Conservation (phyloP, 805 yeast genomes). For the Wickerhamomyces pijperi region DNA sequence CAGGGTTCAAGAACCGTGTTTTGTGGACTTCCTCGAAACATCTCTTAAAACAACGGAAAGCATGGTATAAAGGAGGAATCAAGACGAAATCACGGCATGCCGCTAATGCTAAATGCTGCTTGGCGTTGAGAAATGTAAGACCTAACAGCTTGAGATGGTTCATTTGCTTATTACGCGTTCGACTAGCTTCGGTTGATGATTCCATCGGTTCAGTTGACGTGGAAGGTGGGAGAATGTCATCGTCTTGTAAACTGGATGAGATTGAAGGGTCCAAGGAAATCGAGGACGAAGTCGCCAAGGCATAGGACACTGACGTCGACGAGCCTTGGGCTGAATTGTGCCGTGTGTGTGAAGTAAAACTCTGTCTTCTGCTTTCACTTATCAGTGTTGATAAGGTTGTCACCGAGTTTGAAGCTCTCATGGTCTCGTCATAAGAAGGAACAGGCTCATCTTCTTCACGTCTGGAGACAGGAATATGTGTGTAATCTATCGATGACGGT, state of each 20-base stretch:
- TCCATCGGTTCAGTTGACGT: background rate
- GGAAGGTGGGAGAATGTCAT: background rate
- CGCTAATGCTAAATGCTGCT: constrained; percentile 67
- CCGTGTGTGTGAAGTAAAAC: background rate
- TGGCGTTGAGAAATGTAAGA: constrained; percentile 58
- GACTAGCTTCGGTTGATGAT: constrained; percentile 7
- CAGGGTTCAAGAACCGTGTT: background rate
- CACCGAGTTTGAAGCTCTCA: background rate
- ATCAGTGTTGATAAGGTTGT: background rate
- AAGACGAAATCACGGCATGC: constrained; percentile 72
- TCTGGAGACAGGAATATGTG: background rate
- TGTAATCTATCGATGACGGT: background rate
- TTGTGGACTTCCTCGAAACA: constrained; percentile 3
- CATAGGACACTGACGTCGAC: too few relatives aligned
- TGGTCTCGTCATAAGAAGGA: constrained; percentile 4
- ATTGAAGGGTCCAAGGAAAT: too few relatives aligned
- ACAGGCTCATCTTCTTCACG: constrained; percentile 1
- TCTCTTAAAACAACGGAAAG: constrained; percentile 28
- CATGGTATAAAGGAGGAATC: constrained; percentile 51
- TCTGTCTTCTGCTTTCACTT: too few relatives aligned
- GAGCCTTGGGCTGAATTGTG: background rate
- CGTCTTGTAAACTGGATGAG: background rate
- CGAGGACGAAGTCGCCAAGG: too few relatives aligned
- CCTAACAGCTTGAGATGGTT: constrained; percentile 47
- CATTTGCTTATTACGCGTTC: constrained; percentile 2